Evolutionary conservation across 2,329 filamentous ascomycete genomes (phyloP).

Genomic region (Microascus cirrosus): DNA sequence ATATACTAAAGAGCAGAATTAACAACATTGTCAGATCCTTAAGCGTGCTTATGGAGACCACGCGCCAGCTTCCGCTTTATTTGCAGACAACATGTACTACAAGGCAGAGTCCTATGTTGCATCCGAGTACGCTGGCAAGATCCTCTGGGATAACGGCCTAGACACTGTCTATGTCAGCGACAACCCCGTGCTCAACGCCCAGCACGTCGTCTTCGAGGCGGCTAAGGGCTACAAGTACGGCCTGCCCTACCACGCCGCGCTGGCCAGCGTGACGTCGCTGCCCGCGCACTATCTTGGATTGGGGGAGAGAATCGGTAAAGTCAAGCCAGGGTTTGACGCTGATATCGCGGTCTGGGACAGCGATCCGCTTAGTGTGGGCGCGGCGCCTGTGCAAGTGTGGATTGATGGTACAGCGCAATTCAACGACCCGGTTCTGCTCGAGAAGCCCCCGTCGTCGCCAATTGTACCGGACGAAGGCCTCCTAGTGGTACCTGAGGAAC

Average conservation of each 20-base stretch:
- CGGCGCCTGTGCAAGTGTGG: slow-evolving; percentile 50
- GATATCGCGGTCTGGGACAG: slow-evolving; percentile 53
- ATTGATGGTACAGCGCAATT: slow-evolving; percentile 51
- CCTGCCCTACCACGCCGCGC: slow-evolving; percentile 47
- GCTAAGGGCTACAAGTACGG: slow-evolving; percentile 50
- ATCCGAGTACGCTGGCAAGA: slow-evolving; percentile 55
- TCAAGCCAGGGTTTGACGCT: slow-evolving; percentile 51
- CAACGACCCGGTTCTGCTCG: slow-evolving; percentile 38
- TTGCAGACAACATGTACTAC: slow-evolving; percentile 65
- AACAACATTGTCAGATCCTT: slow-evolving; percentile 26
- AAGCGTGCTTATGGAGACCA: slow-evolving; percentile 45
- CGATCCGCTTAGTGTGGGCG: slow-evolving; percentile 48
- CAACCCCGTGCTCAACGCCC: slow-evolving; percentile 59
- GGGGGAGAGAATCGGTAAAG: slow-evolving; percentile 45
- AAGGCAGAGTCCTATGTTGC: slow-evolving; percentile 56
- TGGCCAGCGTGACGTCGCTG: slow-evolving; percentile 46
- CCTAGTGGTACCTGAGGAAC: slow-evolving; percentile 28
- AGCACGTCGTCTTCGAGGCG: slow-evolving; percentile 57
- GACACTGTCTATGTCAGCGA: slow-evolving; percentile 60
- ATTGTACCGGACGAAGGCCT: slow-evolving; percentile 28
- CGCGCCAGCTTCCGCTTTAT: slow-evolving; percentile 48
- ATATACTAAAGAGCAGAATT: slow-evolving; percentile 3
- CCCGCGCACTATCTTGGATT: slow-evolving; percentile 48
- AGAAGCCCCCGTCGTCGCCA: slow-evolving; percentile 31
- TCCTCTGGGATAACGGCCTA: slow-evolving; percentile 52